These are phyloP conservation scores for Mangifera indica DNA, from an alignment of 345 rosid species.

Conservation along the genomic window DNA sequence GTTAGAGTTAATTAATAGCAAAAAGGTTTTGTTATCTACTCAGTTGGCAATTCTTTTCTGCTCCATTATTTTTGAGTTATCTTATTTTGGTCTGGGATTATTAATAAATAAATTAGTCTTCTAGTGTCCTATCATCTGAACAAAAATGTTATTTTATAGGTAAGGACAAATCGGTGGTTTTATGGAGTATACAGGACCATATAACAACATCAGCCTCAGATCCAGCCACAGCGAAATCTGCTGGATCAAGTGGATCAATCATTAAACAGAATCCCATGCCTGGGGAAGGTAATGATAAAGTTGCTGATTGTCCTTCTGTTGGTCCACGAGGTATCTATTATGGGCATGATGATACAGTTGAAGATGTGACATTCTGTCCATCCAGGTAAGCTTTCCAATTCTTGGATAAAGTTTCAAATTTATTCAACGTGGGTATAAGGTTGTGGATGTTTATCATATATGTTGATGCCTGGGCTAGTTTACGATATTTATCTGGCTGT, in stretches of 20 bases:
- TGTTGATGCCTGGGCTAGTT: neutral
- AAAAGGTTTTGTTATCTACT: too few relatives aligned
- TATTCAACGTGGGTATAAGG: neutral
- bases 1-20: too few relatives aligned
- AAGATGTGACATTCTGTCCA: conserved; percentile 95
- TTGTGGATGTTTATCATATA: neutral
- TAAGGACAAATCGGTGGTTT: conserved; percentile 89
- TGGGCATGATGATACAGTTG: conserved; percentile 97
- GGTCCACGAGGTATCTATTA: conserved; percentile 92
- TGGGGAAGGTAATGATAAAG: conserved; percentile 69
- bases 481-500: neutral
- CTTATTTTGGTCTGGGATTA: too few relatives aligned
- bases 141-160: conserved; percentile 48
- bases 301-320: conserved; percentile 63
- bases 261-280: conserved; percentile 49
- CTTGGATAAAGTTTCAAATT: neutral
- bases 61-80: neutral
- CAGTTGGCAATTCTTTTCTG: too few relatives aligned
- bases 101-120: neutral
- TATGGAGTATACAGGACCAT: conserved; percentile 99
- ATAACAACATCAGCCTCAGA: conserved; percentile 66
- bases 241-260: conserved; percentile 74
- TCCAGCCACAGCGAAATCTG: conserved; percentile 53
- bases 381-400: conserved; percentile 63
- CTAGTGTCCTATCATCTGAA: conserved; percentile 26